Percentiles rank a stretch among this genome's conserved stretches.
These are phyloP conservation scores for Ceratocystis ficicola DNA, from an alignment of 2,329 filamentous ascomycete species.

Conservation along the genomic window DNA sequence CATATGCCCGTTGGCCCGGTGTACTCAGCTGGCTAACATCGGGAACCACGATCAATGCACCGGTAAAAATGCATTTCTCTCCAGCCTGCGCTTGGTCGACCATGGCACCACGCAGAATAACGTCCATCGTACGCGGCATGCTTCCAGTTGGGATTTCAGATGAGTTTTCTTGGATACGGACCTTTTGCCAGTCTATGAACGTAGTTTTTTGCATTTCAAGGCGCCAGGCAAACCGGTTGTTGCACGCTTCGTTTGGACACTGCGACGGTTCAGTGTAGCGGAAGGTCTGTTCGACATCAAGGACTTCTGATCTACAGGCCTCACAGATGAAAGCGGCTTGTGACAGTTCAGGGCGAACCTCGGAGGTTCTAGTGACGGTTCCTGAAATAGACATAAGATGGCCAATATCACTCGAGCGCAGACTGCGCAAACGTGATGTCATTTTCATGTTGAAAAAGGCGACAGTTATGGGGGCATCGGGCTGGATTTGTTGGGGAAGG, in stretches of 20 bases:
- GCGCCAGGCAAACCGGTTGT: conserved; percentile 85
- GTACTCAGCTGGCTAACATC: conserved; percentile 91
- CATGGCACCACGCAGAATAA: conserved; percentile 92
- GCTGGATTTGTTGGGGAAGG: conserved; percentile 31
- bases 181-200: conserved; percentile 98
- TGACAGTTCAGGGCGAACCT: conserved; percentile 87
- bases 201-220: conserved; percentile 95
- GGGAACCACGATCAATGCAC: conserved; percentile 88
- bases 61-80: conserved; percentile 96
- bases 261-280: conserved; percentile 93
- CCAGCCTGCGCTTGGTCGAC: conserved; percentile 94
- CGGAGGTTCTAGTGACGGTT: conserved; percentile 90
- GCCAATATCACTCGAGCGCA: conserved; percentile 83
- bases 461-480: conserved; percentile 86
- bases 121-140: conserved; percentile 96
- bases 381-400: conserved; percentile 91
- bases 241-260: conserved; percentile 78
- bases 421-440: conserved; percentile 70
- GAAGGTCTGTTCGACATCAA: conserved; percentile 94
- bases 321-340: conserved; percentile 88
- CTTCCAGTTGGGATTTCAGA: conserved; percentile 96
- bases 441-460: conserved; percentile 89
- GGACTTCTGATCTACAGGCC: conserved; percentile 68
- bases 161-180: conserved; percentile 95
- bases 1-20: conserved; percentile 71